phyloP scores from a whole-genome alignment of 495 filamentous ascomycete species.

The Monascus purpureus region DNA sequence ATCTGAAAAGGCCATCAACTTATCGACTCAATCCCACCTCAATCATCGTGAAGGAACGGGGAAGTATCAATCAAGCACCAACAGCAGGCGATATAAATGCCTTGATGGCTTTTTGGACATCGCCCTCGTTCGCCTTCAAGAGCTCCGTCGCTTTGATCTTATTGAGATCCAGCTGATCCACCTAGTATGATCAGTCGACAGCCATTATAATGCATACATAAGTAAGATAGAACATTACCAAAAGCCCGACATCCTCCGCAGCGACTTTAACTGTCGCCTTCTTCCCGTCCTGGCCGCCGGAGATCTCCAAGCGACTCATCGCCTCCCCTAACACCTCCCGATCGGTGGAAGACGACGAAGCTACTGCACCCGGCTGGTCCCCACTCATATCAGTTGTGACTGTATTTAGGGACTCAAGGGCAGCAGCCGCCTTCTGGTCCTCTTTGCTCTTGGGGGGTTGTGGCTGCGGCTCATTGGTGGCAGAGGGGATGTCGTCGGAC shows the following conservation, averaged over 20 bases:
- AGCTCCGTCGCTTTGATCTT: constrained; percentile 77
- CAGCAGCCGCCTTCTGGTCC: constrained; percentile 83
- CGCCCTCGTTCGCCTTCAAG: constrained; percentile 64
- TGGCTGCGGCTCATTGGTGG: constrained; percentile 51
- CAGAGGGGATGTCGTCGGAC: constrained; percentile 53
- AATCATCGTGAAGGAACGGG: too few species aligned
- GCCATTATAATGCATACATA: too few species aligned
- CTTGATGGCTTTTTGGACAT: constrained; percentile 55
- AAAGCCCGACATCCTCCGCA: constrained; percentile 46
- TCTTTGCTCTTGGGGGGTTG: constrained; percentile 56
- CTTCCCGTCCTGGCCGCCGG: constrained; percentile 21
- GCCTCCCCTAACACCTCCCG: constrained; percentile 74
- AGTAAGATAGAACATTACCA: too few species aligned
- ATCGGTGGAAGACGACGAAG: constrained; percentile 43
- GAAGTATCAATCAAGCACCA: constrained; percentile 5
- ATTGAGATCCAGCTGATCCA: constrained; percentile 63
- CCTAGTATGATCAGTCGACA: constrained; percentile 27
- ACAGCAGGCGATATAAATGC: constrained; percentile 40
- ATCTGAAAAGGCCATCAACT: too few species aligned
- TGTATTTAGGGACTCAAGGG: constrained; percentile 60
- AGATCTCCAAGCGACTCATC: constrained; percentile 53
- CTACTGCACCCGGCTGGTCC: constrained; percentile 15
- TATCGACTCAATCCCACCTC: too few species aligned
- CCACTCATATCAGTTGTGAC: constrained; percentile 24
- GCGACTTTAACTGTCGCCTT: constrained; percentile 51